Evolutionary conservation across 139 green algal genomes (phyloP), one percentile per base, ranked within the genome.

Genomic region (Raphidocelis subcapitata): DNA sequence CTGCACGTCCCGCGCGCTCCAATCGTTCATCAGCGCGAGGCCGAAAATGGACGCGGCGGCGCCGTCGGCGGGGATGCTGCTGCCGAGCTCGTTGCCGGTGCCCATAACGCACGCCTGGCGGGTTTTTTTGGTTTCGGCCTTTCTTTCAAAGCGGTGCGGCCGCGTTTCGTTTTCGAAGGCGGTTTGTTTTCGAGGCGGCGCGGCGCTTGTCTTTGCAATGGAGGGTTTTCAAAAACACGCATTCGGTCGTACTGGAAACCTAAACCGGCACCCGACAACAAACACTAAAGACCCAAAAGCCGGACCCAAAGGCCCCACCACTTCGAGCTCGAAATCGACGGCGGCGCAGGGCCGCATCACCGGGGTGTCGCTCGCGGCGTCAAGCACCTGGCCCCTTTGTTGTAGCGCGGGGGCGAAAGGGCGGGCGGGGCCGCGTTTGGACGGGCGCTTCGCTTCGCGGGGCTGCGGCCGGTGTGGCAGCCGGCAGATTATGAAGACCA

Each of bases 21-120:
- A 99, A 84, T 99, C 95, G 77, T 99, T 99, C 57, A 98, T 69
- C 33, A 99, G 83, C 66, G 96, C 85, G 52, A 95, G 75, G 2
- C 95, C 95, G 82, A 99, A 98, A n/a, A 98, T 90, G 69, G 91
- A 84, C 35, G 88, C 47, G 2, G 33, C 49, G 0, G 95, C 95
- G 5, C 81, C n/a, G 18, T 84, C 82, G 1, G 88, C 62, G 2
- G 51, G 20, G 16, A 98, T 80, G 28, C 81, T 62, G 24, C 63
- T 61, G 21, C 95, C 95, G n/a, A 94, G 79, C 24, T 78, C 44
- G 70, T 93, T 98, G 66, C 88, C 89, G 3, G 75, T 76, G 24
- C 94, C 93, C 23, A 98, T 82, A 33, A 96, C 74, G 12, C 74
- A 87, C 21, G 71, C 90, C 89, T 94, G 82, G 21, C 12, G 54